Base-by-base conservation (phyloP, 345 rosid species). In the Mallotus nudiflorus region DNA sequence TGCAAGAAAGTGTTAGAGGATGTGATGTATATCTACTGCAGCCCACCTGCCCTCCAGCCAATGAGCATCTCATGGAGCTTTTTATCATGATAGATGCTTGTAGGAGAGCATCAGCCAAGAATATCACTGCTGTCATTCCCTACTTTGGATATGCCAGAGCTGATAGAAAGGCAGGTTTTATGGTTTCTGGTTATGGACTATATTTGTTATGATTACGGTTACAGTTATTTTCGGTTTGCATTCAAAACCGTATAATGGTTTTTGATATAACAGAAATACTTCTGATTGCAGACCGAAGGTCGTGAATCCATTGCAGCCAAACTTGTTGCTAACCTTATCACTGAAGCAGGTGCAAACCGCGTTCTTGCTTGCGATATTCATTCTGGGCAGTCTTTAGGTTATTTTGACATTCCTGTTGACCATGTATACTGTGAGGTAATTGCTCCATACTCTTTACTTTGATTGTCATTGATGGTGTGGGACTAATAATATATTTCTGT, bases 71-170 rank as follows among this genome's bases (percentile, higher is more conserved):
- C 50, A 88, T 89, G 98, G 98, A 94, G 77, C 89, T 94, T 73
- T 83, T 94, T 29, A 74, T 94, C 56, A 94, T 94, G 98, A 81
- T 94, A 48, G 98, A 94, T 82, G 98, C 98, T 68, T 94, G 96
- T 77, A 85, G 97, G 28, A 84, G 97, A 80, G 98, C 97, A 12
- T 94, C 98, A 0, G 98, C 97, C 44, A 91, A 90, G 74, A 89
- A 84, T 49, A 94, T 94, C 42, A 94, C 97, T 3, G 97, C 97
- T 2, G 98, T 94, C 16, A 89, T 94, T 78, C 98, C 98, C 4
- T 94, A 94, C 82, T 94, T 94, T 82, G 98, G 97, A 45, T 91
- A 91, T 79, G 98, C 97, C 54, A 85, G 97, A 70, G 98, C 98
- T 73, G 98, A 94, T 82, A 82, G 97, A 78, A 91, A 94, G 96